A percentile compares a stretch with the other conserved stretches of the same genome.
These are phyloP conservation scores for Leptographium wingfieldii DNA, from an alignment of 2,329 filamentous ascomycete species.

Conservation along the genomic window DNA sequence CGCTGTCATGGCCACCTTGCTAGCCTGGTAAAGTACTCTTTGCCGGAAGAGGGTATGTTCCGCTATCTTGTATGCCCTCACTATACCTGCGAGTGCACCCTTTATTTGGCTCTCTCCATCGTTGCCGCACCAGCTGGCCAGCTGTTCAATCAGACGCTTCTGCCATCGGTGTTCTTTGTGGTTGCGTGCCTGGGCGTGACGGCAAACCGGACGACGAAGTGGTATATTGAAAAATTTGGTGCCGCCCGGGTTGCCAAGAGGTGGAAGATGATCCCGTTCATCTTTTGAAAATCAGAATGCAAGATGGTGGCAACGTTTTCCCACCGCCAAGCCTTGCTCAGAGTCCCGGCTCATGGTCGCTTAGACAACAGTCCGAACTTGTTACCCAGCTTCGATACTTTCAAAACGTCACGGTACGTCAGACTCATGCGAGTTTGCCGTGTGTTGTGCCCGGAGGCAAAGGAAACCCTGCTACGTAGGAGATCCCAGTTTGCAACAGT, in stretches of 20 bases:
- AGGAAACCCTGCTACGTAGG: constrained; percentile 36
- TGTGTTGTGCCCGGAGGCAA: constrained; percentile 39
- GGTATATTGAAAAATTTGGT: constrained; percentile 71
- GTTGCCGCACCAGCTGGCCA: constrained; percentile 56
- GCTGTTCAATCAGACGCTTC: constrained; percentile 58
- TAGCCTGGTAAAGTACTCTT: constrained; percentile 65
- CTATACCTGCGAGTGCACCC: constrained; percentile 76
- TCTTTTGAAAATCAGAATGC: constrained; percentile 35
- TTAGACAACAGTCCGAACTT: constrained; percentile 40
- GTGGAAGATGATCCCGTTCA: constrained; percentile 65
- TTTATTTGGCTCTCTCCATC: constrained; percentile 70
- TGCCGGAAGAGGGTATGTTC: constrained; percentile 66
- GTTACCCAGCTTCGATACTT: constrained; percentile 60
- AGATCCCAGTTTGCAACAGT: constrained; percentile 64
- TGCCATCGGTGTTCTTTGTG: constrained; percentile 61
- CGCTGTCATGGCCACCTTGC: constrained; percentile 59
- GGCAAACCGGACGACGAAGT: constrained; percentile 62
- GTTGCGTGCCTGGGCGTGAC: constrained; percentile 70
- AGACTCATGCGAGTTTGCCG: constrained; percentile 56
- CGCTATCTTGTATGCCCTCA: constrained; percentile 67
- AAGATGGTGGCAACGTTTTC: background rate
- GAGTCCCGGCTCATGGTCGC: constrained; percentile 11
- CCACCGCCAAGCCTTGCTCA: background rate
- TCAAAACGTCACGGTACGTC: constrained; percentile 77
- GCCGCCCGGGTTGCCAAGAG: constrained; percentile 44